Conservation (phyloP, 176 grass and related monocot genomes). For the Tillandsia fasciculata region DNA sequence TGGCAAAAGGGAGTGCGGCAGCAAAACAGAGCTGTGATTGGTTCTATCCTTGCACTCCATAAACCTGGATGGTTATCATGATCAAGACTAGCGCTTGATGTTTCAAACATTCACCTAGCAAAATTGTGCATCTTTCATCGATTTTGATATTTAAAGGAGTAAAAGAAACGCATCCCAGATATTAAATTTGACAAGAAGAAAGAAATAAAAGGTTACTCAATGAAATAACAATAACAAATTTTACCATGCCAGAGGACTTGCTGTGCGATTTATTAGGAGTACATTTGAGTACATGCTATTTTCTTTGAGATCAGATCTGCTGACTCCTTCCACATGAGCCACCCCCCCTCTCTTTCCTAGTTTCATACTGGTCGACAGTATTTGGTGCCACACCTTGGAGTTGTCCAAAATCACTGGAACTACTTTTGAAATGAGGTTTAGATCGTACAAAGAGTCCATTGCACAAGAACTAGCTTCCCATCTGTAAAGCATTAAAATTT, state of each 20-base stretch:
- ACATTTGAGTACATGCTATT: slow-evolving; percentile 55
- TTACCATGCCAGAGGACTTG: slow-evolving; percentile 90
- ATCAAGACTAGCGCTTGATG: slow-evolving; percentile 38
- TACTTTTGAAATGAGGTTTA: slow-evolving; percentile 66
- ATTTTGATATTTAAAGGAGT: background rate
- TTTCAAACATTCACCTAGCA: slow-evolving; percentile 19
- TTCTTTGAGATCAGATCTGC: slow-evolving; percentile 62
- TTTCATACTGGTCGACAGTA: slow-evolving; percentile 68
- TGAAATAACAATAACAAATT: slow-evolving; percentile 13
- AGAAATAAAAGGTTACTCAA: slow-evolving; percentile 7
- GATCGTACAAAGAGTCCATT: slow-evolving; percentile 85
- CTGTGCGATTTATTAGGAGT: slow-evolving; percentile 81
- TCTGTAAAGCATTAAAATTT: slow-evolving; percentile 22
- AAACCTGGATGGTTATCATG: slow-evolving; percentile 86
- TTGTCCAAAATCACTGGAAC: slow-evolving; percentile 78
- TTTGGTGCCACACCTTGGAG: slow-evolving; percentile 50
- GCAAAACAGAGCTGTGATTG: slow-evolving; percentile 63
- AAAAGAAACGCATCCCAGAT: background rate
- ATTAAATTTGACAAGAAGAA: background rate
- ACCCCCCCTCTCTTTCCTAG: slow-evolving; percentile 49
- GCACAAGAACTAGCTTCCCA: slow-evolving; percentile 65
- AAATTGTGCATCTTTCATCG: slow-evolving; percentile 11
- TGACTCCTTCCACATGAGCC: slow-evolving; percentile 53
- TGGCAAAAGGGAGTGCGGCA: slow-evolving; percentile 80
- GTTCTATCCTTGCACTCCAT: slow-evolving; percentile 94